Evolutionary conservation across 1,284 basidiomycete genomes (phyloP), one percentile per base, ranked within the genome.

Genomic region (Wallemia mellicola): DNA sequence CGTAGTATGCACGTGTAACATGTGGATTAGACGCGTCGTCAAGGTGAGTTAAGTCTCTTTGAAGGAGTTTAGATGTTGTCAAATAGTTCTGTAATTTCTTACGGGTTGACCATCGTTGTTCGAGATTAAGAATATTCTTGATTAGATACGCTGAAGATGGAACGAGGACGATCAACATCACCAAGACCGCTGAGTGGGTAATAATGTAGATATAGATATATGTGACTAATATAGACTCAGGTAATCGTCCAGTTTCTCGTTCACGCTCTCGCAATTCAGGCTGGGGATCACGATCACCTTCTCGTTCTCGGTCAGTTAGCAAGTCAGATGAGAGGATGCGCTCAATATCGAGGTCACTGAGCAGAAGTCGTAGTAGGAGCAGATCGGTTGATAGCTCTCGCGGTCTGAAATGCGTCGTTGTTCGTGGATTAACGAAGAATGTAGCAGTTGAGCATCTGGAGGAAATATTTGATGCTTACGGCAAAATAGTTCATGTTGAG

Each of bases 1-100:
- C 77, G 72, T 98, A 98, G 72, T 89, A 98, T 2, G 81, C 78
- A 57, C 83, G 75, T 85, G 95, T 91, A 59, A 78, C 77, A 65
- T 77, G 73, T 0, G 77, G 77, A 55, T 76, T 74, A 58, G 69
- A 69, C n/a, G 75, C 70, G 64, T 73, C 69, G 59, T 66, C 65
- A 26, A 66, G 63, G 24, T 57, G 55, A 25, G 24, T 57, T 7
- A 57, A 25, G 55, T 57, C 55, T 5, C 38, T 48, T 5, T 30
- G 28, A 30, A 7, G 17, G 28, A 17, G 7, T 30, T 7, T 30
- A 30, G 38, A 48, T 11, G 22, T 48, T 48, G 5, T 48, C 5
- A 48, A 11, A 11, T 11, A 17, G 38, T 15, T 3, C 38, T 5
- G 5, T 22, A n/a, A 48, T 17, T 48, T 11, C 38, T 11, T 22